Base-by-base conservation (phyloP, 129 eudicot genomes). In the Deinandra increscens region DNA sequence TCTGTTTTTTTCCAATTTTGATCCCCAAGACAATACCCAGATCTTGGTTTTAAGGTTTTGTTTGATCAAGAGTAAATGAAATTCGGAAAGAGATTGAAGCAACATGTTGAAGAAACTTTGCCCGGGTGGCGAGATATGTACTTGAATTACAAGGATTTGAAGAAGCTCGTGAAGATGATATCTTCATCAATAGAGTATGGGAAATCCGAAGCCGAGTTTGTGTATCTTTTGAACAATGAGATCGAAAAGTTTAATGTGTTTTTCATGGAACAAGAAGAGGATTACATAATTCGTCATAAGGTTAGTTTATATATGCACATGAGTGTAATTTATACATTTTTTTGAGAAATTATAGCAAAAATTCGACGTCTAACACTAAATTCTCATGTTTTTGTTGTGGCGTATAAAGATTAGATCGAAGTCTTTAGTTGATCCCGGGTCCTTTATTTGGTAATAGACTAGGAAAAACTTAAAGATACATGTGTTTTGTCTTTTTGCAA, bases 201-300 rank as follows among this genome's bases (percentile, higher is more conserved):
- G 39, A 77, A 54, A 49, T 83, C 89, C 0, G 87, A 93, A 79
- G 83, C 81, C 2, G 88, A 83, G 67, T 93, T 93, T 81, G 85
- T 89, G 34, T 83, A 66, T 72, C 78, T 83, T 67, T 74, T 93
- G 86, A 86, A 93, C 74, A 64, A 60, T 75, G 96, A 93, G 83
- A 89, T 93, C 42, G 98, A 93, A 1, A 93, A 93, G 77, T 86
- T 93, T 41, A 93, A 89, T 66, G 64, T 79, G 2, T 89, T 93
- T 68, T 89, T 84, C 75, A 79, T 89, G 87, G 98, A 93, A 68
- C 87, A 89, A 68, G 98, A 93, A 75, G 98, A 93, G 83, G 96
- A 93, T 69, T 93, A 86, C 67, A 58, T 93, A 39, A 93, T 89
- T 62, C 68, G 88, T 18, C 94, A 92, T 68, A 88, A 88, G 98